Percentiles rank a stretch among this genome's conserved stretches.
Evolutionary conservation across 2,329 filamentous ascomycete genomes (phyloP).

Genomic region (Fusarium avenaceum): DNA sequence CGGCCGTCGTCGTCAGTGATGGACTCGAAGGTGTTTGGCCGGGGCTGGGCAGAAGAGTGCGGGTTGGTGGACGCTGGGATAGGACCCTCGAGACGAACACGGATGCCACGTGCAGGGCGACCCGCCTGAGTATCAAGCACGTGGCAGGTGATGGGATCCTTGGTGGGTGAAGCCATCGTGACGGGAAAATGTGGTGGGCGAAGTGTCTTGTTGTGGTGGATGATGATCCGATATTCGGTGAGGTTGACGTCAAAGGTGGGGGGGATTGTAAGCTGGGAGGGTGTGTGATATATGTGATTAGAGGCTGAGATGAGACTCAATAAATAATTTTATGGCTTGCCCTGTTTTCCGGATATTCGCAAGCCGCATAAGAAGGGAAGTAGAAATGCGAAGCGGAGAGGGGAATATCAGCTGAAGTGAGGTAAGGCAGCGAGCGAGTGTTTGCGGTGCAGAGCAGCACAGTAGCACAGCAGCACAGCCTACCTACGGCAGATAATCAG

Average conservation of each 20-base stretch:
- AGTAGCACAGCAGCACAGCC: slow-evolving; percentile 21
- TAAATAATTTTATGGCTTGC: not conserved
- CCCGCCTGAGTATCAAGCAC: slow-evolving; percentile 86
- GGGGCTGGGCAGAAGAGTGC: slow-evolving; percentile 35
- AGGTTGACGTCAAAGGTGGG: slow-evolving; percentile 40
- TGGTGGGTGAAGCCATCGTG: slow-evolving; percentile 51
- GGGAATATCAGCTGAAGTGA: slow-evolving; percentile 21
- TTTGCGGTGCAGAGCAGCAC: slow-evolving; percentile 25
- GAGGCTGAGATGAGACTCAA: not conserved
- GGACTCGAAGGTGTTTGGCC: slow-evolving; percentile 70
- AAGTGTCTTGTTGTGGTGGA: slow-evolving; percentile 26
- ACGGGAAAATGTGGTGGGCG: slow-evolving; percentile 10
- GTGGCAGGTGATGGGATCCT: slow-evolving; percentile 85
- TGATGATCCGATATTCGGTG: slow-evolving; percentile 17
- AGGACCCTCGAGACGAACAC: slow-evolving; percentile 72
- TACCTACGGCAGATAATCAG: slow-evolving; percentile 19
- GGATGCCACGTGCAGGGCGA: slow-evolving; percentile 74
- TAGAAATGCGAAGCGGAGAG: slow-evolving; percentile 7
- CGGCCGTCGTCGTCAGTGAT: slow-evolving; percentile 82
- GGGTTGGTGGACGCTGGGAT: slow-evolving; percentile 49
- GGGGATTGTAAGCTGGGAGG: not conserved
- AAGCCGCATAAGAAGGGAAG: not conserved
- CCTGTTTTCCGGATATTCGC: not conserved
- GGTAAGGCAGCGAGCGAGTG: slow-evolving; percentile 15
- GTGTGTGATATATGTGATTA: not conserved